Base-by-base conservation (phyloP, 768 basidiomycete genomes). In the Lepiota venenata region DNA sequence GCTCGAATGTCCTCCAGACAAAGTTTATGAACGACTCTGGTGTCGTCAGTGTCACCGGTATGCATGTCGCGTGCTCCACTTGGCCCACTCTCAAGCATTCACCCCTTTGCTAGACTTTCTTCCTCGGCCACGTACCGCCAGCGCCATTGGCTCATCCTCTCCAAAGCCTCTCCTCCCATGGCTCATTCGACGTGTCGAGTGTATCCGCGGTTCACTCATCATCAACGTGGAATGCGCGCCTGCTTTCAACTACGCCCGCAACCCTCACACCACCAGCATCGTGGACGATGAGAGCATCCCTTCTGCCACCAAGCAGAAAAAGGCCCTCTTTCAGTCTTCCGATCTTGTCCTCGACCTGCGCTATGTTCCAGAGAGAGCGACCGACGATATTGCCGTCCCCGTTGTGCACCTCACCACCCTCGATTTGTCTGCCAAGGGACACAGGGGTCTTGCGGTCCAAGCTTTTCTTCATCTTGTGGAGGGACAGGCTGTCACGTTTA, bases 221-320 rank as follows among this genome's bases (percentile, higher is more conserved):
- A 75, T 96, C 50, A 77, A 82, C 54, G 79, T 98, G 69, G 91
- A 98, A 72, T 94, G 92, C 62, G 93, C 92, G 0, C 96, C 96
- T 0, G 96, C 94, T 0, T 99, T 99, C 82, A 87, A 97, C 69
- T 99, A 99, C 62, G 94, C 93, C 0, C 79, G 88, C 11, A 79
- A 84, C 45, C 46, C 74, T 2, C 96, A 98, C 68, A 80, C 75
- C 7, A 88, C 88, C 1, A 66, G 75, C 25, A 74, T 84, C 59
- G 59, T 83, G 50, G 63, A 72, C 15, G 83, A 86, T 62, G 70
- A 72, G 36, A 66, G 63, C 32, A 60, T 69, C 16, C 64, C 66
- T 9, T 18, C 10, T 45, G 55, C 56, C 4, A 57, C 59, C 9
- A 53, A 62, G 5, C 83, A 83, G 43, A 68, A 78, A 37, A 89